phyloP scores from a whole-genome alignment of 164 flowering plant species.

The Piper longum region DNA sequence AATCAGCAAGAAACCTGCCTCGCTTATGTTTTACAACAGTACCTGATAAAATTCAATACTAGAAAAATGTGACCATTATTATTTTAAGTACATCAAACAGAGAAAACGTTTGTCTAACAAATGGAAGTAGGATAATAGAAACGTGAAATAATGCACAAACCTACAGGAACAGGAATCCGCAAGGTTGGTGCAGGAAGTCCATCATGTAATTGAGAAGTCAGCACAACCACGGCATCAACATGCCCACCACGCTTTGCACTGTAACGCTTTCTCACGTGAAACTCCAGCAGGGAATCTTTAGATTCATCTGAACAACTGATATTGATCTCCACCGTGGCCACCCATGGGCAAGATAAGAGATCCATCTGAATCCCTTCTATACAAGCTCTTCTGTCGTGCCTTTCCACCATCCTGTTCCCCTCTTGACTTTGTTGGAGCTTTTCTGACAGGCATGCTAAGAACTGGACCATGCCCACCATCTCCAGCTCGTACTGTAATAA shows the following conservation, averaged over 20 bases:
- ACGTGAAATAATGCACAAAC: constrained; percentile 25
- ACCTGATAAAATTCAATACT: constrained; percentile 26
- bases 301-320: constrained; percentile 76
- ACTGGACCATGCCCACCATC: constrained; percentile 96
- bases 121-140: background rate
- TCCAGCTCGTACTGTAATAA: constrained; percentile 83
- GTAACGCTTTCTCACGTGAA: constrained; percentile 48
- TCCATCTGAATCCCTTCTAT: constrained; percentile 75
- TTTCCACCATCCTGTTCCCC: constrained; percentile 37
- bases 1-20: constrained; percentile 80
- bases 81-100: background rate
- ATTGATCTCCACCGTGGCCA: constrained; percentile 94
- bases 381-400: constrained; percentile 26
- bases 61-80: background rate
- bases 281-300: constrained; percentile 62
- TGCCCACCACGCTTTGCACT: constrained; percentile 95
- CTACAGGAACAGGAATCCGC: constrained; percentile 91
- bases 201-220: constrained; percentile 48
- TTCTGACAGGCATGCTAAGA: constrained; percentile 49
- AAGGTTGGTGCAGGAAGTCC: constrained; percentile 69
- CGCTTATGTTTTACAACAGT: constrained; percentile 81
- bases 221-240: constrained; percentile 81
- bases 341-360: constrained; percentile 83
- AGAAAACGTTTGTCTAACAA: no score
- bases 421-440: constrained; percentile 24